These are phyloP conservation scores for Leishmania turanica DNA, from an alignment of 208 protist species.

Conservation along the genomic window DNA sequence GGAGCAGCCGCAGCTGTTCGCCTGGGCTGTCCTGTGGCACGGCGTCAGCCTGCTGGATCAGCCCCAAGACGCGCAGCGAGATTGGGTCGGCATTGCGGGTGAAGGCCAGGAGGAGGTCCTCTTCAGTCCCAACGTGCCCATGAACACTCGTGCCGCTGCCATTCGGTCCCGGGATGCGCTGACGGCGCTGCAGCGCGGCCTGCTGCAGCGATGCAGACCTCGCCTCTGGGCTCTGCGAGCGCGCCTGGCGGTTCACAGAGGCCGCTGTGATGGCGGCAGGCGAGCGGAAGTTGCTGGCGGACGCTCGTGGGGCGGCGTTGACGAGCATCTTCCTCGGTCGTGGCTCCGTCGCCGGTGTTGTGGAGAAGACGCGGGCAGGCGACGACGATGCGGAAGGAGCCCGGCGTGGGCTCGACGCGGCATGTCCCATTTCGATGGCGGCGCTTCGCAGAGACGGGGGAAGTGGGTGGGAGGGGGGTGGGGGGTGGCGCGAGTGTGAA, in stretches of 20 bases:
- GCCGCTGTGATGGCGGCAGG: constrained; percentile 11
- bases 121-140: constrained; percentile 9
- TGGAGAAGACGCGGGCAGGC: constrained; percentile 13
- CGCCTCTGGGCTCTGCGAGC: constrained; percentile 1
- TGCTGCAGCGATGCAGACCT: constrained; percentile 18
- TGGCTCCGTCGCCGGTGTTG: constrained; percentile 3
- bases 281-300: constrained; percentile 21
- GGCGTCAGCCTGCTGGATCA: constrained; percentile 60
- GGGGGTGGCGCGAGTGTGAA: not conserved
- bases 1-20: constrained; percentile 57
- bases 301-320: constrained; percentile 23
- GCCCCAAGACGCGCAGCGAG: constrained; percentile 62
- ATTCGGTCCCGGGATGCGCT: not conserved
- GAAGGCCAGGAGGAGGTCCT: constrained; percentile 45
- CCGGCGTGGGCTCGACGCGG: constrained; percentile 18
- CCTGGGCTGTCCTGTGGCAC: constrained; percentile 39
- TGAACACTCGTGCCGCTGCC: not conserved
- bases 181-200: constrained; percentile 18
- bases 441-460: not conserved
- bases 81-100: constrained; percentile 53
- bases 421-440: constrained; percentile 27
- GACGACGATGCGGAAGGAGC: not conserved
- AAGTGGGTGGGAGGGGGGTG: not conserved
- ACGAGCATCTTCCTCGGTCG: constrained; percentile 30
- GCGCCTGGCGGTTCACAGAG: constrained; percentile 3